Base-by-base conservation (phyloP, 1,284 basidiomycete species). In the Cutaneotrichosporon curvatum region DNA sequence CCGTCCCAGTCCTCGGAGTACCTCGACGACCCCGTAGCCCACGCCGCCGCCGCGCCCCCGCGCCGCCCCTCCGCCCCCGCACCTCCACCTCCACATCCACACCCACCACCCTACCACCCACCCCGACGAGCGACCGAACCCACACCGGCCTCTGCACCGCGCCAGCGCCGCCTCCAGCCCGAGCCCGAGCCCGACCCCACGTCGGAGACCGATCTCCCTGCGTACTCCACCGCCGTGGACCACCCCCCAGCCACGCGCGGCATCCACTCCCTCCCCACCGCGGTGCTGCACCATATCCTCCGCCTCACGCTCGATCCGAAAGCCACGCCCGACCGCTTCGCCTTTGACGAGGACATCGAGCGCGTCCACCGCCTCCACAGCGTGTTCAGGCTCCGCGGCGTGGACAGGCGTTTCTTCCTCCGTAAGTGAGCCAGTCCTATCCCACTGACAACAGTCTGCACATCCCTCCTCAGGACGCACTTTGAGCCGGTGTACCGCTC, bases 351-450 rank as follows among this genome's bases (percentile, higher is more conserved):
- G 2, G 60, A 63, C 19, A 62, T 65, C 40, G 67, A 70, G 48
- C 38, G 53, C 3, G 53, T 58, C 2, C 37, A 62, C n/a, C 36
- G 65, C 21, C 31, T 59, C 15, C 60, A 57, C 53, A 56, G 37
- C 21, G 41, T 69, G 37, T 67, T 63, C 41, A 31, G 51, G 10
- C 19, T 65, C 4, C 42, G 64, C 31, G 55, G 58, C 4, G 65
- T 70, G 2, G 55, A 61, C 46, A 25, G 64, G 40, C 50, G 62
- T 2, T 67, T 67, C 52, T 66, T 57, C 55, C 51, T 62, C 1
- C 58, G 67, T 69, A 33, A 41, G 61, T 54, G n/a, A 1, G 28
- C 25, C 35, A 15, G 14, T 6, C 11, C 18, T 4, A 23, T 14
- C 30, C 30, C 44, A 21, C 47, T 53, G 14, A 53, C 40, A 12